A percentile compares a stretch with the other conserved stretches of the same genome.
phyloP scores from a whole-genome alignment of 2,329 filamentous ascomycete genomes.

The Talaromyces sp. region DNA sequence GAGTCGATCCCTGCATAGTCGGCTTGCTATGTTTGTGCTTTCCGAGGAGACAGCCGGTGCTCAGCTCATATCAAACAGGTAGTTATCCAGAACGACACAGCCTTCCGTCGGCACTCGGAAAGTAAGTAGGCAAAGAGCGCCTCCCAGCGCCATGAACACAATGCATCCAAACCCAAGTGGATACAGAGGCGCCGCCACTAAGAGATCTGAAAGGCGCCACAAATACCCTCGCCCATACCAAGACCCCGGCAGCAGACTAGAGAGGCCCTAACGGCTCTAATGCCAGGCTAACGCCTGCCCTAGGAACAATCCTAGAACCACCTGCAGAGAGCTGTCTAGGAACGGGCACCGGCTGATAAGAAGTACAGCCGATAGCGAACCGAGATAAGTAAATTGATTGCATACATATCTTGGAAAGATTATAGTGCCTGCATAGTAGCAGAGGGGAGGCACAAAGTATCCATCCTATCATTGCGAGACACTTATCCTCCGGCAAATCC shows the following conservation, averaged over 20 bases:
- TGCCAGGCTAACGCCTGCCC: neutral
- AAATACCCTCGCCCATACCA: neutral
- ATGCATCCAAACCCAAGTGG: neutral
- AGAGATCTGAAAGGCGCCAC: constrained; percentile 6
- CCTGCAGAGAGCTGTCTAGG: neutral
- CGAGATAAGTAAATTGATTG: neutral
- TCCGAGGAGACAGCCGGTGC: neutral
- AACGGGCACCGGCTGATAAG: neutral
- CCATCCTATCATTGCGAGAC: neutral
- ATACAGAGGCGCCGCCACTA: neutral
- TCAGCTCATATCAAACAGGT: neutral
- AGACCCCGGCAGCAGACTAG: neutral
- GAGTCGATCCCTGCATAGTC: neutral
- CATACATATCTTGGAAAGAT: neutral
- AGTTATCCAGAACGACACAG: neutral
- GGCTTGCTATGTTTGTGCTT: neutral
- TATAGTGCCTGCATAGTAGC: neutral
- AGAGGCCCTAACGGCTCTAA: neutral
- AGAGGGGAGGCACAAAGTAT: neutral
- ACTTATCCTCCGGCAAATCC: neutral
- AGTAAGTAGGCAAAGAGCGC: neutral
- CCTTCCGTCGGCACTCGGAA: neutral
- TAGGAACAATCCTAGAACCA: neutral
- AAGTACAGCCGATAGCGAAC: neutral
- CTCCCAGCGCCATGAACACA: neutral